A percentile compares a stretch with the other conserved stretches of the same genome.
These are phyloP conservation scores for Fistulifera pelliculosa DNA, from an alignment of 108 stramenopile species.

Conservation along the genomic window DNA sequence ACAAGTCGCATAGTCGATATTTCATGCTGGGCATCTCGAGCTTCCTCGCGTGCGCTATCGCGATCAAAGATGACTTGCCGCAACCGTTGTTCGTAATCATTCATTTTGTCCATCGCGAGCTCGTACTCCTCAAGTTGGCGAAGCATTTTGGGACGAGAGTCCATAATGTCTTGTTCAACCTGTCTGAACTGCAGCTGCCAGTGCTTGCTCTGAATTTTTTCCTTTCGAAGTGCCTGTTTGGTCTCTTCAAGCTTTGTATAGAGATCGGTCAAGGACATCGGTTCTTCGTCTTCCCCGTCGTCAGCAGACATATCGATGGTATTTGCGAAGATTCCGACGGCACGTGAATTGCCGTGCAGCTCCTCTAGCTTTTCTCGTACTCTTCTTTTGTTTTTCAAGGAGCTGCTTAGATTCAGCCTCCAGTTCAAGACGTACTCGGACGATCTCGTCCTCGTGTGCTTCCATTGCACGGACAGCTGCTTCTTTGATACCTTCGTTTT, in stretches of 20 bases:
- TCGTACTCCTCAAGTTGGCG: constrained; percentile 78
- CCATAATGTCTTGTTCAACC: constrained; percentile 62
- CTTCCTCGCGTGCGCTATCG: constrained; percentile 38
- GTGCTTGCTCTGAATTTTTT: constrained; percentile 39
- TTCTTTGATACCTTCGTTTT: constrained; percentile 35
- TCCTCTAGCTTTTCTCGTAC: constrained; percentile 38
- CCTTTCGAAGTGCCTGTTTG: constrained; percentile 54
- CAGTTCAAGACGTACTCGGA: constrained; percentile 20
- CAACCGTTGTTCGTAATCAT: constrained; percentile 49
- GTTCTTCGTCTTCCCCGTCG: constrained; percentile 35
- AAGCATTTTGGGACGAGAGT: constrained; percentile 54
- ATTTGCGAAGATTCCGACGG: constrained; percentile 11
- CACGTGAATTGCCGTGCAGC: neutral
- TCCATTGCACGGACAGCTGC: constrained; percentile 43
- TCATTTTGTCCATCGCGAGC: constrained; percentile 52
- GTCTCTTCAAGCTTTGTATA: constrained; percentile 55
- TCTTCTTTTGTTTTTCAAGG: constrained; percentile 35
- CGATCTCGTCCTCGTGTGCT: constrained; percentile 20
- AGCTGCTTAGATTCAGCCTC: constrained; percentile 31
- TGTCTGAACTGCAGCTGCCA: constrained; percentile 49
- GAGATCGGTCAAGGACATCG: constrained; percentile 56
- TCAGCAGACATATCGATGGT: constrained; percentile 4
- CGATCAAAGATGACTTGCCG: constrained; percentile 57
- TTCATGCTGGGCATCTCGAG: constrained; percentile 41
- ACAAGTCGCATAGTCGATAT: constrained; percentile 30